Evolutionary conservation across 1,139 yeast species (phyloP), one percentile per base, ranked within the genome.

Genomic region (Candida sp.): DNA sequence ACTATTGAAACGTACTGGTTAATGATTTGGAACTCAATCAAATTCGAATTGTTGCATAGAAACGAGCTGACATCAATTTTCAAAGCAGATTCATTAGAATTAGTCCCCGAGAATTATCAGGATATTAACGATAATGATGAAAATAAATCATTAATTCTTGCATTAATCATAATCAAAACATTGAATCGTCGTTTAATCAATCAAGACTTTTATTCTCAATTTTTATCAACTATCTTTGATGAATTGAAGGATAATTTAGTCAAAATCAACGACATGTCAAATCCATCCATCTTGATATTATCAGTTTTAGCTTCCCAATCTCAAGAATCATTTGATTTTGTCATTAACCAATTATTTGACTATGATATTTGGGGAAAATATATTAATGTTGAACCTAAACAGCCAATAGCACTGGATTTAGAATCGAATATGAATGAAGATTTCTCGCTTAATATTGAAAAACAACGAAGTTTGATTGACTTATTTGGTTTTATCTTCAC

Each of bases 21-120:
- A 23, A 77, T 84, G 2, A 58, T 93, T 5, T 93, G 97, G 97
- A 86, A 87, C 51, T 89, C 96, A 0, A 68, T 93, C 42, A 93
- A 91, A 58, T 90, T 81, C 59, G 97, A 93, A 58, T 75, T 93
- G 22, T 69, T 91, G 47, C 96, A 91, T 60, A 27, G 39, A 29
- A 82, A 83, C 38, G 87, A 84, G 43, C 61, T 70, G 12, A 64
- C 71, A 22, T 56, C 56, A 11, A 52, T 63, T 4, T 69, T 73
- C 48, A 56, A 56, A 32, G 61, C 74, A 2, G 52, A 56, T 12
- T 52, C 51, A 2, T 53, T 53, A 35, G 40, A 38, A 4, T 57
- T 72, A 5, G 55, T 69, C 12, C 73, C 75, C 0, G 55, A 57
- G 9, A 60, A 68, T 42, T 61, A 65, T 39, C 57, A 57, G 4